Evolutionary conservation across 2,329 filamentous ascomycete species (phyloP).

Genomic region (Sporothrix euskadiensis): DNA sequence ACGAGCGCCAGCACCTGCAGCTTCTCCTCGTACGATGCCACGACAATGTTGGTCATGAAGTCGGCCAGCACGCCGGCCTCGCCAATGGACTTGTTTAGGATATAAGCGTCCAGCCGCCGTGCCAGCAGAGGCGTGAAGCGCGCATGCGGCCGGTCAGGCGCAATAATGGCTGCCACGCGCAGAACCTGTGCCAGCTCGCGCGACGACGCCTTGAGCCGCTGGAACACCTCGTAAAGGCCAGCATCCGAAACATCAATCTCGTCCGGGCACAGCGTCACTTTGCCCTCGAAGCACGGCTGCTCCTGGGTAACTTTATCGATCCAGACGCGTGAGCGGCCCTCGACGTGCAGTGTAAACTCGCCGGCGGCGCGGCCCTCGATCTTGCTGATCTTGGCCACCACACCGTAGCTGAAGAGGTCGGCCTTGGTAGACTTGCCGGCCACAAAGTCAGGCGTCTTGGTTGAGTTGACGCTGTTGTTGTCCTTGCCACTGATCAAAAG

Average conservation of each 20-base stretch:
- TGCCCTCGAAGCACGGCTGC: conserved; percentile 82
- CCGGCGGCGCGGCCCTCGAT: conserved; percentile 73
- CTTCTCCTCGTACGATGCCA: conserved; percentile 87
- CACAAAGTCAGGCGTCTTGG: conserved; percentile 51
- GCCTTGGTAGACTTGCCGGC: conserved; percentile 62
- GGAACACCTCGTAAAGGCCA: conserved; percentile 70
- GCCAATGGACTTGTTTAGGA: conserved; percentile 74
- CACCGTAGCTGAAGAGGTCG: conserved; percentile 81
- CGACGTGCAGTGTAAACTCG: conserved; percentile 81
- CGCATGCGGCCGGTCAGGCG: conserved; percentile 63
- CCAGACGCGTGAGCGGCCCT: conserved; percentile 76
- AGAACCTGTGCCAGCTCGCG: conserved; percentile 83
- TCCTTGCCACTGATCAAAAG: conserved; percentile 61
- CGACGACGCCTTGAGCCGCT: conserved; percentile 78
- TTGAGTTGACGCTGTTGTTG: conserved; percentile 41
- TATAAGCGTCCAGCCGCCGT: conserved; percentile 82
- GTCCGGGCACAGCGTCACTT: conserved; percentile 71
- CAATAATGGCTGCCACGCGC: conserved; percentile 79
- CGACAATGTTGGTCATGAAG: conserved; percentile 93
- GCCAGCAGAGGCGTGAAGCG: conserved; percentile 81
- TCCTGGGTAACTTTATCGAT: conserved; percentile 75
- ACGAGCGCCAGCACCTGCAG: conserved; percentile 80
- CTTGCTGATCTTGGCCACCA: conserved; percentile 74
- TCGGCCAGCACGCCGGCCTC: conserved; percentile 88
- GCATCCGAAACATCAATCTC: conserved; percentile 54